Conservation (phyloP, 257 asterid species). For the Avicennia marina region DNA sequence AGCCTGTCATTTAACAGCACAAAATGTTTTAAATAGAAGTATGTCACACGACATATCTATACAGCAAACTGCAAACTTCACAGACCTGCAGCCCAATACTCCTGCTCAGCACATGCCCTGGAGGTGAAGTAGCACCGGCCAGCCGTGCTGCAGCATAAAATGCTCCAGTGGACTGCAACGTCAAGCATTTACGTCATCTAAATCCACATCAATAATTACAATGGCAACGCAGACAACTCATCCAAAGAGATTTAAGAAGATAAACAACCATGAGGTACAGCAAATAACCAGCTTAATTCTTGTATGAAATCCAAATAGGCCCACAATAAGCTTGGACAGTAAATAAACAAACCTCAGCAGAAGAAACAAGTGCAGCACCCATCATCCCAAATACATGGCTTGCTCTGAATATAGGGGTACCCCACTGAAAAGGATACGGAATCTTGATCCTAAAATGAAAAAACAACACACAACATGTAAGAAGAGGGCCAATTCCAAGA, state of each 20-base stretch:
- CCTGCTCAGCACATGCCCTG: constrained; percentile 80
- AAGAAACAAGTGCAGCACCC: constrained; percentile 95
- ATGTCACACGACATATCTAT: not conserved
- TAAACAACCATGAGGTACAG: not conserved
- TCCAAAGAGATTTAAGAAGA: constrained; percentile 1
- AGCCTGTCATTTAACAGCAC: not conserved
- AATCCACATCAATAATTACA: not conserved
- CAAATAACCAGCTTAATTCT: not conserved
- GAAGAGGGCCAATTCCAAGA: constrained; percentile 28
- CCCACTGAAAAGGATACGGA: constrained; percentile 88
- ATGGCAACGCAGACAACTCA: not conserved
- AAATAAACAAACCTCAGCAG: constrained; percentile 71
- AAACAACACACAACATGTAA: constrained; percentile 10
- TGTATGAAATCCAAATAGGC: not conserved
- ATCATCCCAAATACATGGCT: constrained; percentile 95
- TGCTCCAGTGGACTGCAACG: constrained; percentile 77
- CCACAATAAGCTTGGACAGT: not conserved
- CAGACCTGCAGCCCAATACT: constrained; percentile 95
- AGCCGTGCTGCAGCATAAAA: constrained; percentile 94
- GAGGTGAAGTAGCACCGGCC: constrained; percentile 95
- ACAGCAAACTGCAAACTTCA: not conserved
- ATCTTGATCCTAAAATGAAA: constrained; percentile 52
- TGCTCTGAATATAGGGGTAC: constrained; percentile 84
- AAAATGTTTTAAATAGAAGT: not conserved
- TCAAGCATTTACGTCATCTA: constrained; percentile 14